Evolutionary conservation across 768 basidiomycete species (phyloP).

Genomic region (Trametes maxima): DNA sequence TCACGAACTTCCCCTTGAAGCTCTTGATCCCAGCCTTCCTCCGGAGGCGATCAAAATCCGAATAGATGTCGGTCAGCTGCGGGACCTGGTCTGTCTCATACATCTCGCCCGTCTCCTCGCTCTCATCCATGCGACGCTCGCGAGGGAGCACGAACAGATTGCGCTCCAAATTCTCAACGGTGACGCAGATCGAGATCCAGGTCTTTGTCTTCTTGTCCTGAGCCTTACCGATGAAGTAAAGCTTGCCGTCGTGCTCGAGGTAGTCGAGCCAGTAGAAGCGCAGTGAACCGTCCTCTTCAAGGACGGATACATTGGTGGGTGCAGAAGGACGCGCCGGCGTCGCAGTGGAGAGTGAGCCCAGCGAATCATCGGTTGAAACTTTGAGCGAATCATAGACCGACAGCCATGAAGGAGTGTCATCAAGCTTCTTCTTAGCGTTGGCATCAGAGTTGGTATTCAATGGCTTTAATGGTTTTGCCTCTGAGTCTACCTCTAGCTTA

Average conservation of each 20-base stretch:
- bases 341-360: slow-evolving; percentile 49
- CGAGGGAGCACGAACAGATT: slow-evolving; percentile 91
- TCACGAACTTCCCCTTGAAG: slow-evolving; percentile 84
- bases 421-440: slow-evolving; percentile 48
- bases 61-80: slow-evolving; percentile 67
- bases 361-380: slow-evolving; percentile 59
- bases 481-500: slow-evolving; percentile 30
- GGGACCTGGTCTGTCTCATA: slow-evolving; percentile 79
- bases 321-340: slow-evolving; percentile 33
- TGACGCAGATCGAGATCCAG: slow-evolving; percentile 87
- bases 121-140: slow-evolving; percentile 56
- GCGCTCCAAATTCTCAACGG: slow-evolving; percentile 81
- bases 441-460: slow-evolving; percentile 21
- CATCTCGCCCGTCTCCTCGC: slow-evolving; percentile 60
- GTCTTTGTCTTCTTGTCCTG: slow-evolving; percentile 68
- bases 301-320: slow-evolving; percentile 51
- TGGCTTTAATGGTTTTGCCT: slow-evolving; percentile 28
- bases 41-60: slow-evolving; percentile 81
- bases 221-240: slow-evolving; percentile 92
- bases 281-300: slow-evolving; percentile 84
- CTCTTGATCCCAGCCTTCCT: slow-evolving; percentile 66
- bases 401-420: slow-evolving; percentile 63
- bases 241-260: slow-evolving; percentile 79
- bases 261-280: slow-evolving; percentile 97
- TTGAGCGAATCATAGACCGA: slow-evolving; percentile 73